Conservation (phyloP, 1,139 yeast genomes). For the Pneumocystis jirovecii region DNA sequence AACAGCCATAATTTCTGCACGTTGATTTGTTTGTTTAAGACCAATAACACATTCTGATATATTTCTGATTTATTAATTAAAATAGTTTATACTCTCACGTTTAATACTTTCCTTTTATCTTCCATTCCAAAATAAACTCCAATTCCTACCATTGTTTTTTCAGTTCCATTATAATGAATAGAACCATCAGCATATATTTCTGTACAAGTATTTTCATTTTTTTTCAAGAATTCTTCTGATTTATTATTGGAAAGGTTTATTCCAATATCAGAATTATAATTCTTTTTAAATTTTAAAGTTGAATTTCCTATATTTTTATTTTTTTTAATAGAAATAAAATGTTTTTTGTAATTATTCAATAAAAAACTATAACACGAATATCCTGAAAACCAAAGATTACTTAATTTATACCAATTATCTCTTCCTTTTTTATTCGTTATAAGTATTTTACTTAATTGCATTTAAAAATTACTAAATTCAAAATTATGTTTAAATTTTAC, state of each 20-base stretch:
- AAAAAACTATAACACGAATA: no score
- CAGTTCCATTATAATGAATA: slow-evolving; percentile 38
- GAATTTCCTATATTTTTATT: no score
- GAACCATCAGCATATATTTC: slow-evolving; percentile 61
- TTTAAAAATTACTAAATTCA: not conserved
- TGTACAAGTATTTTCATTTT: not conserved
- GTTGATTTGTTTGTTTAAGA: slow-evolving; percentile 53
- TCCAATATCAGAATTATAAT: no score
- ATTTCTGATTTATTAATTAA: slow-evolving; percentile 26
- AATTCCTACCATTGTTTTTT: slow-evolving; percentile 41
- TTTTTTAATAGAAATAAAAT: no score
- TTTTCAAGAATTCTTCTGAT: not conserved
- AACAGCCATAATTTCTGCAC: slow-evolving; percentile 66
- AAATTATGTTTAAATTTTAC: not conserved
- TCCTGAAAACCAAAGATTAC: no score
- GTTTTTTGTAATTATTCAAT: not conserved
- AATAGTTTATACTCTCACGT: not conserved
- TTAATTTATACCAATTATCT: no score
- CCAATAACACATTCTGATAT: slow-evolving; percentile 35
- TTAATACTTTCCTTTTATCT: slow-evolving; percentile 25
- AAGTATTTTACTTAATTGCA: not conserved
- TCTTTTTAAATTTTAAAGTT: no score
- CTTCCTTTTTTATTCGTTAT: not conserved
- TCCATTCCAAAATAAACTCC: slow-evolving; percentile 55
- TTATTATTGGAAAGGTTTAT: no score